Percentiles rank a stretch among this genome's conserved stretches.
phyloP scores from a whole-genome alignment of 345 rosid genomes.

The Populus davidiana region DNA sequence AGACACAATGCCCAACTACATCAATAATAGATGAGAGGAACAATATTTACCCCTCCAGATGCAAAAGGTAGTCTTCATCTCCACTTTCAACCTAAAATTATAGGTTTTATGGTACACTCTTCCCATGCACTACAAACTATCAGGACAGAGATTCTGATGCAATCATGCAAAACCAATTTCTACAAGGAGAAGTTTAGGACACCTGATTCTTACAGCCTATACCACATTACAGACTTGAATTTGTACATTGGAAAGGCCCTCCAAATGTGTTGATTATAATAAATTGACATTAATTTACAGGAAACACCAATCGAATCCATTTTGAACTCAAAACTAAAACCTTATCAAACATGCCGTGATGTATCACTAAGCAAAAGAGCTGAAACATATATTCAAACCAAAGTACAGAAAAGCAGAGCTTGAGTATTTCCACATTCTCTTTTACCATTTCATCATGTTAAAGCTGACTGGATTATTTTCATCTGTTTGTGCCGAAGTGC shows the following conservation, averaged over 20 bases:
- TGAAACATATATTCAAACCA: no score
- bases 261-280: not conserved
- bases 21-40: not conserved
- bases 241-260: not conserved
- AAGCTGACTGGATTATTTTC: not conserved
- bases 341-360: not conserved
- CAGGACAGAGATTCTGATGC: not conserved
- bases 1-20: not conserved
- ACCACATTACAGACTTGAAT: not conserved
- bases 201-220: not conserved
- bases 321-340: no score
- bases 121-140: not conserved
- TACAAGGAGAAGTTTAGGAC: not conserved
- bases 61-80: not conserved
- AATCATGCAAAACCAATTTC: not conserved
- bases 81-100: not conserved
- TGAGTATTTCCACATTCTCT: no score
- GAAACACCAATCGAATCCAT: not conserved
- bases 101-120: not conserved
- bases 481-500: not conserved
- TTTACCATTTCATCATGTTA: no score
- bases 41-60: not conserved
- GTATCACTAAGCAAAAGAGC: not conserved
- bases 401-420: no score
- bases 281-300: not conserved